Evolutionary conservation across 164 flowering plant species (phyloP).

Genomic region (Vitis amurensis): DNA sequence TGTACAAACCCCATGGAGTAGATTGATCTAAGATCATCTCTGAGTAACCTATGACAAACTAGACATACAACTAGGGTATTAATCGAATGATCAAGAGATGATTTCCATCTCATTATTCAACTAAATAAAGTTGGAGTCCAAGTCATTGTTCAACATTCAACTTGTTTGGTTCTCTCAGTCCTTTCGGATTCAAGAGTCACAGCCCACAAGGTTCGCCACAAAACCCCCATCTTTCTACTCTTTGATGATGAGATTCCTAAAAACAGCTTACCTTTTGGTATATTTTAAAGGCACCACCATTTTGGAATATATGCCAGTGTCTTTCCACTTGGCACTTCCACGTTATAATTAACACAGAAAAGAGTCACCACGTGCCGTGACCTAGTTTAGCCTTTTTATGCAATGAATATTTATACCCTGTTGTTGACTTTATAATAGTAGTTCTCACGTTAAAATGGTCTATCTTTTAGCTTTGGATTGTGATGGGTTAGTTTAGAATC

Average conservation of each 20-base stretch:
- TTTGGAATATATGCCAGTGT: conserved; percentile 37
- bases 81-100: conserved; percentile 5
- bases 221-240: conserved; percentile 38
- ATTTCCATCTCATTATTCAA: conserved; percentile 27
- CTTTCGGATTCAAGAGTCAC: conserved; percentile 29
- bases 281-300: conserved; percentile 24
- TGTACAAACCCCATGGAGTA: no score
- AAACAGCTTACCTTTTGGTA: conserved; percentile 21
- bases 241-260: conserved; percentile 51
- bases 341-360: conserved; percentile 13
- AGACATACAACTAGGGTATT: not conserved
- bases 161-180: conserved; percentile 19
- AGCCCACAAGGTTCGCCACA: conserved; percentile 53
- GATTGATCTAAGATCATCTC: no score
- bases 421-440: conserved; percentile 14
- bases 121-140: conserved; percentile 53
- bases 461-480: not conserved
- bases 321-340: conserved; percentile 19
- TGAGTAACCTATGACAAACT: no score
- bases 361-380: conserved; percentile 9
- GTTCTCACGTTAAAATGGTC: not conserved
- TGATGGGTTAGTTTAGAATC: not conserved
- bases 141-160: conserved; percentile 61
- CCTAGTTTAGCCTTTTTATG: not conserved
- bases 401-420: not conserved